These are phyloP conservation scores for Leucocoprinus birnbaumii DNA, from an alignment of 768 basidiomycete genomes.

Conservation along the genomic window DNA sequence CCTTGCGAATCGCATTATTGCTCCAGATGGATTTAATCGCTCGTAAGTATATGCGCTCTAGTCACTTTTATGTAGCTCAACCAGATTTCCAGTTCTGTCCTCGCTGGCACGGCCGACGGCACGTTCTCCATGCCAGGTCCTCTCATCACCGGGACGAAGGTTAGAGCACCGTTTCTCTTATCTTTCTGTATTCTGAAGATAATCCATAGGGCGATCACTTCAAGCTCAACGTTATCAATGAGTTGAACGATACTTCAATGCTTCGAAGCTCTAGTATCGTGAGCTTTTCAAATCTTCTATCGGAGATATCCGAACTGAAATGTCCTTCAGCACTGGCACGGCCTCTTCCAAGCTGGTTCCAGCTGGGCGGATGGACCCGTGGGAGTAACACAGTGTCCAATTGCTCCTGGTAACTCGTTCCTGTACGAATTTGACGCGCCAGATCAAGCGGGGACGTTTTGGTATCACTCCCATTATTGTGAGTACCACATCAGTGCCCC, in stretches of 20 bases:
- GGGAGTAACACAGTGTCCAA: conserved; percentile 40
- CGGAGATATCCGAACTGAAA: neutral
- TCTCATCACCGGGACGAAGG: conserved; percentile 27
- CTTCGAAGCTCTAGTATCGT: conserved; percentile 48
- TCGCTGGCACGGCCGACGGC: conserved; percentile 23
- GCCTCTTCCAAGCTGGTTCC: conserved; percentile 33
- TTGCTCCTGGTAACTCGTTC: conserved; percentile 35
- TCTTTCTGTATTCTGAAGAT: neutral
- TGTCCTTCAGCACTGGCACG: conserved; percentile 41
- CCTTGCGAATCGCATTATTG: conserved; percentile 40
- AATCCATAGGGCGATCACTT: conserved; percentile 36
- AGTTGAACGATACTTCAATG: conserved; percentile 47
- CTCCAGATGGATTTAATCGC: conserved; percentile 48
- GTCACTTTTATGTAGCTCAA: neutral
- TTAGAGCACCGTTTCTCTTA: conserved; percentile 1
- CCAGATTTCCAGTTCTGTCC: conserved; percentile 22
- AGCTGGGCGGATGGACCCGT: conserved; percentile 40
- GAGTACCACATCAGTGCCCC: conserved; percentile 2
- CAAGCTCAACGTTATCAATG: conserved; percentile 43
- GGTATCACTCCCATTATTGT: conserved; percentile 37
- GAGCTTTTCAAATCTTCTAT: conserved; percentile 13
- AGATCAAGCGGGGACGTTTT: conserved; percentile 42
- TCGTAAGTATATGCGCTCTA: conserved; percentile 26
- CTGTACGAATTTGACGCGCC: conserved; percentile 33
- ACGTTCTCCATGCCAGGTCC: conserved; percentile 25